Conservation (phyloP, 306 rosid genomes). For the Vicia sativa region DNA sequence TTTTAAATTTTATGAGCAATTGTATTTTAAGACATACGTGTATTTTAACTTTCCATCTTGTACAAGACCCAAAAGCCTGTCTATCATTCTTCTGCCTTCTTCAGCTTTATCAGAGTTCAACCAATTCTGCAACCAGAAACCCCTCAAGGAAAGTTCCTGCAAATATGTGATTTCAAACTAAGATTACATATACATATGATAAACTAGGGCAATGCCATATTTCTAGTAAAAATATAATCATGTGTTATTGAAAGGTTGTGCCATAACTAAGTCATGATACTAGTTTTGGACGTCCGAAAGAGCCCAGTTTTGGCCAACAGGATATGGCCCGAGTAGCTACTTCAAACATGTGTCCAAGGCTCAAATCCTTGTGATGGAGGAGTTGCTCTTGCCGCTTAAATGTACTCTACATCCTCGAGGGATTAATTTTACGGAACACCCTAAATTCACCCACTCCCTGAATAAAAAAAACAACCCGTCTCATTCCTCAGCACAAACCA, state of each 20-base stretch:
- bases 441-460: not conserved
- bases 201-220: conserved; percentile 8
- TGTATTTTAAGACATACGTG: conserved; percentile 52
- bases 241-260: not conserved
- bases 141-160: conserved; percentile 89
- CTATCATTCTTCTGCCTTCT: conserved; percentile 76
- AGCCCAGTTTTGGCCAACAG: not conserved
- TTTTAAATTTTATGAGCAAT: not conserved
- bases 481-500: not conserved
- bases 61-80: conserved; percentile 71
- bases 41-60: conserved; percentile 77
- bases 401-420: not conserved
- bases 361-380: not conserved
- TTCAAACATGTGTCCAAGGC: not conserved
- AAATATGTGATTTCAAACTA: conserved; percentile 21
- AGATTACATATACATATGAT: not conserved
- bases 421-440: not conserved
- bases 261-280: conserved; percentile 20
- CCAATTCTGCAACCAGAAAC: conserved; percentile 94
- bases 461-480: not conserved
- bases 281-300: not conserved
- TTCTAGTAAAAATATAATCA: conserved; percentile 10
- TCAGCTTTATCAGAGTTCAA: conserved; percentile 64
- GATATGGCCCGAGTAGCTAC: not conserved
- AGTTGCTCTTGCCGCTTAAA: not conserved